Conservation (phyloP, 139 green algal genomes). For the Chlamydomonas urium region DNA sequence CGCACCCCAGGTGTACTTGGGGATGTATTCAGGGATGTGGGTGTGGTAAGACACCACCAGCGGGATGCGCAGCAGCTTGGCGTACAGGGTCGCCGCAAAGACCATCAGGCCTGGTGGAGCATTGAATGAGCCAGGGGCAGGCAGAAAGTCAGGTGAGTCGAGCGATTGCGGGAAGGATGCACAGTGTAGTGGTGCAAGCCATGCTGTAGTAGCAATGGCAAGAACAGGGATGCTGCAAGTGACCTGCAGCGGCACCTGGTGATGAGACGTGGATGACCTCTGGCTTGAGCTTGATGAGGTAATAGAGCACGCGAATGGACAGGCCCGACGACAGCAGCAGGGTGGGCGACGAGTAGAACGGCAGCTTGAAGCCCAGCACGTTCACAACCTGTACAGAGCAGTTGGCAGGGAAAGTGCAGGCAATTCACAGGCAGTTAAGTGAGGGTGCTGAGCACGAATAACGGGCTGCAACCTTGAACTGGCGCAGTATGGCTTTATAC, state of each 20-base stretch:
- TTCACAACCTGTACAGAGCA: slow-evolving; percentile 56
- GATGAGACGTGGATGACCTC: slow-evolving; percentile 78
- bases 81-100: slow-evolving; percentile 86
- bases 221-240: too few species aligned
- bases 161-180: too few species aligned
- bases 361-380: slow-evolving; percentile 61
- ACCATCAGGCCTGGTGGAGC: slow-evolving; percentile 81
- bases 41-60: slow-evolving; percentile 98
- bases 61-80: slow-evolving; percentile 78
- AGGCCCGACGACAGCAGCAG: slow-evolving; percentile 73
- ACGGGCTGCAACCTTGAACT: too few species aligned
- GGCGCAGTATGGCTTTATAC: background rate
- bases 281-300: slow-evolving; percentile 43
- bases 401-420: too few species aligned
- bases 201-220: too few species aligned
- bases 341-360: slow-evolving; percentile 70
- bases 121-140: slow-evolving; percentile 57
- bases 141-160: background rate
- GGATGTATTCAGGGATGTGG: slow-evolving; percentile 95
- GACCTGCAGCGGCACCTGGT: slow-evolving; percentile 3
- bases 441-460: too few species aligned
- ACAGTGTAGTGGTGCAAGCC: too few species aligned
- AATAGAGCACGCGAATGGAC: slow-evolving; percentile 46
- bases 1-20: slow-evolving; percentile 49
- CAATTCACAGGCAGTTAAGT: too few species aligned